Base-by-base conservation (phyloP, 1,284 basidiomycete species). In the Polyporus tsugae region DNA sequence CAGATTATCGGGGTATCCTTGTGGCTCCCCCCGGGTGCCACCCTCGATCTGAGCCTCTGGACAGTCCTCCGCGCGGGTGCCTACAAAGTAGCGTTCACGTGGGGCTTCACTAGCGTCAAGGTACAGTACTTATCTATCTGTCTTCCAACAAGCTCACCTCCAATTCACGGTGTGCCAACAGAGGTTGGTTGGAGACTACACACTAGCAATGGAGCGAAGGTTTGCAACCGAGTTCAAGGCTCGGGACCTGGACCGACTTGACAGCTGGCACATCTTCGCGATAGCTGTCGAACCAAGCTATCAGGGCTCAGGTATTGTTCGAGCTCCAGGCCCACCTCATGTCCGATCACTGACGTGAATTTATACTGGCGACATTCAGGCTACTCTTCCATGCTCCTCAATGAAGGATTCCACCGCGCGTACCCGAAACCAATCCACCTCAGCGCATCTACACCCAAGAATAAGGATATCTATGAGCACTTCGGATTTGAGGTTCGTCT, bases 211-310 rank as follows among this genome's bases (percentile, higher is more conserved):
- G 7, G 58, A 60, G 58, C 13, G 38, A 22, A 41, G 10, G n/a
- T n/a, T 60, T 2, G 22, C 13, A 29, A 19, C 5, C 19, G 58
- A 60, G 58, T 41, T 60, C 58, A 41, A 60, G 38, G 35, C 36
- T 11, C 58, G 22, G 6, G 22, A 41, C 35, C 36, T 60, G 7
- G 38, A 39, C 38, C 58, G 58, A 6, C 58, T 39, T 15, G 58
- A 60, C 22, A 60, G 36, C 22, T 60, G 58, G 58, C 58, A 60
- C 39, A n/a, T 60, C 58, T 60, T 38, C 36, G 36, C 38, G 22
- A 13, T 60, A 38, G 58, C 58, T 11, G 22, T 60, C 22, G 58
- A 60, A 5, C 58, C 58, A 4, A 19, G n/a, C 11, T 36, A 60
- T n/a, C 58, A 60, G 35, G 58, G 58, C 11, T 19, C 36, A 60